A percentile compares a stretch with the other conserved stretches of the same genome.
Evolutionary conservation across 768 basidiomycete genomes (phyloP).

Genomic region (Boletus sp.): DNA sequence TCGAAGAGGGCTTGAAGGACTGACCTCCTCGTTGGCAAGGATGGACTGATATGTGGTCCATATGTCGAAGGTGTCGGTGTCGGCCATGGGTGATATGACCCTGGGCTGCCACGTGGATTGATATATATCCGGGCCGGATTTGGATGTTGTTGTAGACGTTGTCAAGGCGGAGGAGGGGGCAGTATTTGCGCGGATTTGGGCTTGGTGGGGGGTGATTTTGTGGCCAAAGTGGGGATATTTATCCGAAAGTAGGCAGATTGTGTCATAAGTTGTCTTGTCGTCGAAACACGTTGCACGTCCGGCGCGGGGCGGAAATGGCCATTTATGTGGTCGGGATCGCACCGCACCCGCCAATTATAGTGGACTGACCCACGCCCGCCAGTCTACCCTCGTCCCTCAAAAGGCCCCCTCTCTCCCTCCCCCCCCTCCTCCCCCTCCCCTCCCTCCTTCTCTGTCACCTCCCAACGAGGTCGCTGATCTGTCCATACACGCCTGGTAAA

Average conservation of each 20-base stretch:
- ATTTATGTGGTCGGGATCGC: constrained; percentile 51
- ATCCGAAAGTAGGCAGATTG: constrained; percentile 22
- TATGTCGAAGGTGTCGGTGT: constrained; percentile 40
- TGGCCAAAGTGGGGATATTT: constrained; percentile 12
- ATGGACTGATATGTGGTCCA: constrained; percentile 56
- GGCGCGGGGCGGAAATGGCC: constrained; percentile 58
- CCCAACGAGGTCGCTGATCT: constrained; percentile 13
- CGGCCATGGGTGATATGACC: constrained; percentile 9
- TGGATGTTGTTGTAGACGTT: constrained; percentile 20
- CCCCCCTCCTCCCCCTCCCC: constrained; percentile 26
- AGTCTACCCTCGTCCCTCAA: constrained; percentile 35
- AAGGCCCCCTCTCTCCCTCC: constrained; percentile 33
- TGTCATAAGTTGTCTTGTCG: constrained; percentile 40
- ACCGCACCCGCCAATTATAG: constrained; percentile 53
- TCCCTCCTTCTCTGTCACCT: constrained; percentile 27
- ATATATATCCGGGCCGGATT: constrained; percentile 4
- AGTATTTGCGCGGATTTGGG: constrained; percentile 26
- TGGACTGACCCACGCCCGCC: constrained; percentile 43
- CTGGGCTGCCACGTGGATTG: constrained; percentile 16
- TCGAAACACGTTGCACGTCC: constrained; percentile 78
- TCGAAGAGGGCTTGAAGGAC: constrained; percentile 14
- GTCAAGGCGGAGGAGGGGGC: constrained; percentile 20
- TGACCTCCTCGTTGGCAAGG: constrained; percentile 65
- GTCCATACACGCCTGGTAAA: constrained; percentile 30
- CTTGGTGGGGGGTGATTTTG: constrained; percentile 9